Percentiles rank a stretch among this genome's conserved stretches.
These are phyloP conservation scores for Pseudogymnoascus sp. DNA, from an alignment of 2,329 filamentous ascomycete species.

Conservation along the genomic window DNA sequence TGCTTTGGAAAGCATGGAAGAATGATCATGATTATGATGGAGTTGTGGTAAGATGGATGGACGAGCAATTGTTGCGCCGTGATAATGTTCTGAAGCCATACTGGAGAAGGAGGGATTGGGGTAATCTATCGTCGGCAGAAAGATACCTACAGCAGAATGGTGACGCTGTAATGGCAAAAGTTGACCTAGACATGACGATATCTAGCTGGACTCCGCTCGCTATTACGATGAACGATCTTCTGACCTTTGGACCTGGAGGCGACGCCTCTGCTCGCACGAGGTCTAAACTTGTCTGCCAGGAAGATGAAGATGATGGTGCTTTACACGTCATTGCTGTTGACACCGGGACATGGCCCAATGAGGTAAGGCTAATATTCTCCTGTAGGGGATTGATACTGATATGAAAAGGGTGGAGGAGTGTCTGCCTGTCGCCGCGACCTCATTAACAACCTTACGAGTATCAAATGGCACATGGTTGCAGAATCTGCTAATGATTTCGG, in stretches of 20 bases:
- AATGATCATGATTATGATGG: constrained; percentile 34
- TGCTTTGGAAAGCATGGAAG: constrained; percentile 41
- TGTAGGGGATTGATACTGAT: not conserved
- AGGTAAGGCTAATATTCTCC: constrained; percentile 9
- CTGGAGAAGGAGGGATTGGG: constrained; percentile 34
- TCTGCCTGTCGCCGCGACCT: constrained; percentile 45
- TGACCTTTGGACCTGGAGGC: constrained; percentile 31
- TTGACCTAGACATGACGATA: constrained; percentile 27
- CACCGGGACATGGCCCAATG: constrained; percentile 28
- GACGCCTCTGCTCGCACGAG: constrained; percentile 30
- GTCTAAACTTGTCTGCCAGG: constrained; percentile 33
- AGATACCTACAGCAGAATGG: constrained; percentile 32
- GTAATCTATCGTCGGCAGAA: constrained; percentile 33
- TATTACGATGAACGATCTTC: constrained; percentile 31
- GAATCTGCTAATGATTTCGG: constrained; percentile 48
- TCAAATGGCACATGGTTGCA: constrained; percentile 45
- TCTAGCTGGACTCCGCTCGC: constrained; percentile 26
- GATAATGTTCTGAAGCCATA: constrained; percentile 34
- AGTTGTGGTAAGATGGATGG: constrained; percentile 37
- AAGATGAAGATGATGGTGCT: constrained; percentile 25
- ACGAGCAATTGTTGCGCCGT: constrained; percentile 36
- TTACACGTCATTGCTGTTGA: constrained; percentile 38
- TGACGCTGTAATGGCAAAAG: constrained; percentile 26
- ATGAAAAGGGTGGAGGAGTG: constrained; percentile 35
- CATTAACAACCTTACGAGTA: constrained; percentile 41